Evolutionary conservation across 495 filamentous ascomycete genomes (phyloP).

Genomic region (Aspergillus avenaceus): DNA sequence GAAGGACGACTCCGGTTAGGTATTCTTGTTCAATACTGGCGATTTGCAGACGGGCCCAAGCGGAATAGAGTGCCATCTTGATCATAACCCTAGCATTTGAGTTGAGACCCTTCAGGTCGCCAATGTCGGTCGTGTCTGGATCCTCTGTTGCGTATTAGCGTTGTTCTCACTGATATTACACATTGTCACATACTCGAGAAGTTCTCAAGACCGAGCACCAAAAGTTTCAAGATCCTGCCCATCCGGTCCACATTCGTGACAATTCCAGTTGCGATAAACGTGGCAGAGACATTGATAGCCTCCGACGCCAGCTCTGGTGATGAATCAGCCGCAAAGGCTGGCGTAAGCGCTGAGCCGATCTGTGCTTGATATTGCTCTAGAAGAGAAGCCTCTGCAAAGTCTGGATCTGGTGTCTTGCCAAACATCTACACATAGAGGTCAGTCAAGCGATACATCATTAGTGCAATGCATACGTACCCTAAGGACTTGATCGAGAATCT

Average conservation of each 20-base stretch:
- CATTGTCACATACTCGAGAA: constrained; percentile 58
- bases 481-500: constrained; percentile 88
- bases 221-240: constrained; percentile 90
- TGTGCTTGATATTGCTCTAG: constrained; percentile 98
- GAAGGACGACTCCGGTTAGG: constrained; percentile 81
- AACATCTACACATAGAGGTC: constrained; percentile 61
- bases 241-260: constrained; percentile 97
- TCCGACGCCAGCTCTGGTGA: constrained; percentile 92
- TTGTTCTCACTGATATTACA: not conserved
- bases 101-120: constrained; percentile 88
- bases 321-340: constrained; percentile 92
- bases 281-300: constrained; percentile 95
- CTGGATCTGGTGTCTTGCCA: constrained; percentile 90
- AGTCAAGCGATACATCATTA: constrained; percentile 7
- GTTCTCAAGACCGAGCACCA: constrained; percentile 89
- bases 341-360: constrained; percentile 92
- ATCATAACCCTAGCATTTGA: constrained; percentile 98
- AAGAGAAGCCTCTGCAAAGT: constrained; percentile 91
- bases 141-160: constrained; percentile 44
- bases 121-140: constrained; percentile 78
- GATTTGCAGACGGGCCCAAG: constrained; percentile 97
- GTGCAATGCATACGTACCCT: constrained; percentile 41
- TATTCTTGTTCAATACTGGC: constrained; percentile 92
- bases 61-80: constrained; percentile 93
- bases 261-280: constrained; percentile 94